phyloP scores from a whole-genome alignment of 139 green algal genomes.

The Picochlorum sp. region DNA sequence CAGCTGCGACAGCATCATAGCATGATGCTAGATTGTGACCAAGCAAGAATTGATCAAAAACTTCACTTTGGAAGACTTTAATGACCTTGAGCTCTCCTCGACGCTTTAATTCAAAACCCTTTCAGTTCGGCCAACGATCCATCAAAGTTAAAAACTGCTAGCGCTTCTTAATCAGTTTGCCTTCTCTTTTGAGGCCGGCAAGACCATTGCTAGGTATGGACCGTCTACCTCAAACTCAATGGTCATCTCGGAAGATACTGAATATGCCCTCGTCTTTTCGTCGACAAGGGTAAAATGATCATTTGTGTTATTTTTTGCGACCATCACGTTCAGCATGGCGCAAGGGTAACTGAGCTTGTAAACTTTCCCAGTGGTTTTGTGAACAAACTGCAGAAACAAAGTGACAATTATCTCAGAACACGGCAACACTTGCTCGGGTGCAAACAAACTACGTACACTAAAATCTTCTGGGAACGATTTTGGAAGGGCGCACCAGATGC shows the following conservation, averaged over 20 bases:
- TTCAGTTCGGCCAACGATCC: conserved; percentile 92
- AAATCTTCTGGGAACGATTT: conserved; percentile 92
- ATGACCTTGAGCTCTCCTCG: conserved; percentile 98
- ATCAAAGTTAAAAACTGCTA: conserved; percentile 94
- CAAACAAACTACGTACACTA: conserved; percentile 31
- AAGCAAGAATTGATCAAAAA: conserved; percentile 91
- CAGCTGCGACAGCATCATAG: conserved; percentile 80
- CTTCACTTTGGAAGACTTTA: conserved; percentile 86
- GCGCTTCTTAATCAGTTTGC: conserved; percentile 98
- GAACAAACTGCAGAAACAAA: conserved; percentile 3
- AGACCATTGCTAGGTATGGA: conserved; percentile 88
- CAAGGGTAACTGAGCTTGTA: conserved; percentile 89
- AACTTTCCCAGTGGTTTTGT: conserved; percentile 45
- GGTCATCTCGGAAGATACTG: conserved; percentile 76
- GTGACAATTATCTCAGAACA: background rate
- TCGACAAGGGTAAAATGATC: conserved; percentile 69
- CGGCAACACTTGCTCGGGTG: background rate
- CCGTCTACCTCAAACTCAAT: conserved; percentile 98
- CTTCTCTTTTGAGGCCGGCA: conserved; percentile 94
- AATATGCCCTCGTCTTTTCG: conserved; percentile 47
- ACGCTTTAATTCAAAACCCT: conserved; percentile 91
- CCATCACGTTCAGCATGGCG: conserved; percentile 95
- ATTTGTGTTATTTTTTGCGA: conserved; percentile 92
- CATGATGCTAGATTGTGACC: conserved; percentile 77
- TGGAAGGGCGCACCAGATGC: conserved; percentile 95